A percentile compares a stretch with the other conserved stretches of the same genome.
These are phyloP conservation scores for Larix sibirica DNA, from an alignment of 83 land plant species.

Conservation along the genomic window DNA sequence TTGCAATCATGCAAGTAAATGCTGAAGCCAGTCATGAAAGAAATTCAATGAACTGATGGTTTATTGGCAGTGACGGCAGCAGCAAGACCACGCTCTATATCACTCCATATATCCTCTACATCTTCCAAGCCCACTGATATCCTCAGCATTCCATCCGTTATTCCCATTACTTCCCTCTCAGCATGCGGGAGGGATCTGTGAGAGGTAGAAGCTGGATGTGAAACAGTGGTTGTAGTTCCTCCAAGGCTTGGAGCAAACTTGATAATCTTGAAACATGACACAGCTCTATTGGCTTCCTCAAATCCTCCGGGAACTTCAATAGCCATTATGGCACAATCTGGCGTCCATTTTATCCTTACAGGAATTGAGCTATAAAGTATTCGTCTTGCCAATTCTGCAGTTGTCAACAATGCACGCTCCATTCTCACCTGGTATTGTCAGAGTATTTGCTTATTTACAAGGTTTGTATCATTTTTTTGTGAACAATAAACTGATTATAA, in stretches of 20 bases:
- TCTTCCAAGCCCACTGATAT: constrained; percentile 32
- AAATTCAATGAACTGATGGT: constrained; percentile 1
- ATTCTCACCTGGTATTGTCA: constrained; percentile 27
- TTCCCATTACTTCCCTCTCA: constrained; percentile 21
- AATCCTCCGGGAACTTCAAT: constrained; percentile 27
- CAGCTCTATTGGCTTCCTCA: constrained; percentile 25
- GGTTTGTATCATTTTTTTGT: background rate
- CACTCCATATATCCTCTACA: constrained; percentile 34
- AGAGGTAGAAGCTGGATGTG: constrained; percentile 37
- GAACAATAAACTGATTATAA: background rate
- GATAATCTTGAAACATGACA: constrained; percentile 22
- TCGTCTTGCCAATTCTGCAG: constrained; percentile 9
- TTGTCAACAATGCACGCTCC: constrained; percentile 27
- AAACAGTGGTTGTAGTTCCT: constrained; percentile 31
- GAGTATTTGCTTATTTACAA: background rate
- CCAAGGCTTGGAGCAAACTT: constrained; percentile 28
- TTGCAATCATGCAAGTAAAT: background rate
- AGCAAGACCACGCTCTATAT: constrained; percentile 19
- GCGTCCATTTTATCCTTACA: constrained; percentile 7
- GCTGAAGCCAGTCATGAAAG: background rate
- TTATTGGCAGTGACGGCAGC: constrained; percentile 16
- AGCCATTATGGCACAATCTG: constrained; percentile 22
- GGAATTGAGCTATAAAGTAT: constrained; percentile 13
- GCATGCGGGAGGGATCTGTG: constrained; percentile 14
- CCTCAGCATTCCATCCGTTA: constrained; percentile 33